phyloP scores from a whole-genome alignment of 805 yeast genomes.

The Phaffomyces thermotolerans region DNA sequence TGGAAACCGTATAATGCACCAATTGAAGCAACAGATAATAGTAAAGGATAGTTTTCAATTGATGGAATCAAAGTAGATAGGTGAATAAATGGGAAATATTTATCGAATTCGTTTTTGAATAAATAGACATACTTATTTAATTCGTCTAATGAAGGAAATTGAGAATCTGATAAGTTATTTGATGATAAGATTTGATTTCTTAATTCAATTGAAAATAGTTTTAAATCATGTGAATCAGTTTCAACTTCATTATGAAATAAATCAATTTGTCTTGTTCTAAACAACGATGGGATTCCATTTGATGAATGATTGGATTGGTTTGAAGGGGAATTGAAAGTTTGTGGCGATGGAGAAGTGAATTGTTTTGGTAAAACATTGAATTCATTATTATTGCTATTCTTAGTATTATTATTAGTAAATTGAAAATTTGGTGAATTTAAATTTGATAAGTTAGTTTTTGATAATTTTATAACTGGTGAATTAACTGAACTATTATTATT shows the following conservation, averaged over 20 bases:
- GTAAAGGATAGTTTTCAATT: constrained; percentile 53
- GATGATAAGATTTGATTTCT: constrained; percentile 45
- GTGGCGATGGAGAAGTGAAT: neutral
- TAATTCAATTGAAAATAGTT: constrained; percentile 42
- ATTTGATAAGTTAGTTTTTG: neutral
- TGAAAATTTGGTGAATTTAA: neutral
- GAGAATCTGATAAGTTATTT: constrained; percentile 46
- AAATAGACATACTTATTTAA: constrained; percentile 69
- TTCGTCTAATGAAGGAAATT: constrained; percentile 72
- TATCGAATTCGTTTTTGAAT: constrained; percentile 71
- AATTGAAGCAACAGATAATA: constrained; percentile 76
- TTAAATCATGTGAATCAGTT: constrained; percentile 18
- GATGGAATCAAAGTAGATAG: constrained; percentile 49
- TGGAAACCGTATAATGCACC: constrained; percentile 86
- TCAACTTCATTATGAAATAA: constrained; percentile 42
- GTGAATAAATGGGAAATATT: constrained; percentile 81
- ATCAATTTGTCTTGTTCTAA: constrained; percentile 60
- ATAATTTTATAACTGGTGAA: neutral
- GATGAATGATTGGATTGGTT: constrained; percentile 1
- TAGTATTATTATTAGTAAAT: no score
- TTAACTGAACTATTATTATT: neutral
- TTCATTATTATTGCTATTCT: no score
- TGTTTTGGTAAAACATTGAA: neutral
- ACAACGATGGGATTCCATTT: constrained; percentile 50
- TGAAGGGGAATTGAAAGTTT: constrained; percentile 8